phyloP scores from a whole-genome alignment of 208 protist genomes.

The Wallacemonas collosoma region DNA sequence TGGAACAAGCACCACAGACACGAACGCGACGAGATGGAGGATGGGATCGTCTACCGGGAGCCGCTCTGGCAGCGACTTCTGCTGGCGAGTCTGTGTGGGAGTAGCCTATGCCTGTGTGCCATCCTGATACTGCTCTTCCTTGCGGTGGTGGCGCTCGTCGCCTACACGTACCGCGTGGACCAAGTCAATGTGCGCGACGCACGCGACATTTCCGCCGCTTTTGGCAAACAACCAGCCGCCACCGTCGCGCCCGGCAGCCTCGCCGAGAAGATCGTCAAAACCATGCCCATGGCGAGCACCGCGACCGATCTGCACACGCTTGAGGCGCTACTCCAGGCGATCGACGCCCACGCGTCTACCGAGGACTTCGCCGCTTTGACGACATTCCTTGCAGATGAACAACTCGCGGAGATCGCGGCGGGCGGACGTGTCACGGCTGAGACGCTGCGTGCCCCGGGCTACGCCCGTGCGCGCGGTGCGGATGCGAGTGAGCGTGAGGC shows the following conservation, averaged over 20 bases:
- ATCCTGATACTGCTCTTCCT: neutral
- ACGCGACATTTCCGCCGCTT: neutral
- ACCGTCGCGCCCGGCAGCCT: neutral
- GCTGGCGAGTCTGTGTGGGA: neutral
- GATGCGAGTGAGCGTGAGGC: neutral
- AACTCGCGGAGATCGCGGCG: neutral
- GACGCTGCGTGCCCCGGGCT: neutral
- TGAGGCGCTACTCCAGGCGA: neutral
- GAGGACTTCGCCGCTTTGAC: neutral
- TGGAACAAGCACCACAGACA: too few species aligned
- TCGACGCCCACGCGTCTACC: neutral
- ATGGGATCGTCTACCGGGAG: neutral
- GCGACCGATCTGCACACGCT: neutral
- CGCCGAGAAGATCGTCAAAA: neutral
- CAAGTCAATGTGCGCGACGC: constrained; percentile 1
- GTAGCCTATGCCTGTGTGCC: neutral
- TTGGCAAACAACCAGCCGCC: neutral
- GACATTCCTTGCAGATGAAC: neutral
- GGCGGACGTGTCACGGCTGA: neutral
- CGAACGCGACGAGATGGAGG: neutral
- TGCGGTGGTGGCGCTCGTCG: neutral
- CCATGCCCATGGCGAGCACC: neutral
- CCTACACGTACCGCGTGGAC: constrained; percentile 5
- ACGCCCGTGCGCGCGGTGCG: neutral
- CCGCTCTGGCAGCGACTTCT: neutral